Evolutionary conservation across 257 asterid genomes (phyloP), one percentile per base, ranked within the genome.

Genomic region (Thymus quinquecostatus): DNA sequence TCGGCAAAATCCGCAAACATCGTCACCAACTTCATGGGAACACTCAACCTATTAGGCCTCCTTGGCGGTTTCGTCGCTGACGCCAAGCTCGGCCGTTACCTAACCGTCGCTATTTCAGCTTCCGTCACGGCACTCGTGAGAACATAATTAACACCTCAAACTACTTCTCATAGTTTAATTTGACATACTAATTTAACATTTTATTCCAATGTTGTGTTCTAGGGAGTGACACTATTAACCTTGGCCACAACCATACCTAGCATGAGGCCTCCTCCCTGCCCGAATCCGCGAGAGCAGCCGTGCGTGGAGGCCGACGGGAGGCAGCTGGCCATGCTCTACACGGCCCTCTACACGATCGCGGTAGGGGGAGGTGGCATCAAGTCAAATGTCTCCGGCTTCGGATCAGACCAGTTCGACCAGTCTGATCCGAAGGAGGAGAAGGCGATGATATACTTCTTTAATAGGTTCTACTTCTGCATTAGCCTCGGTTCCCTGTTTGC

Each of bases 11-110:
- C 98, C 1, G 96, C 98, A 5, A 92, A 82, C 30, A 85, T 83
- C 21, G 98, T 92, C 73, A 92, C 94, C 10, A 88, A 92, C 45
- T 92, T 92, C 84, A 85, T 92, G 96, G 98, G 98, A 30, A 87
- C 96, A 34, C 90, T 92, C 60, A 92, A 92, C 68, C 90, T 92
- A 28, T 85, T 92, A 11, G 96, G 94, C 34, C 96, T 89, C 69
- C 82, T 92, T 0, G 98, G 98, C 10, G 98, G 98, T 41, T 92
- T 92, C 75, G 60, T 86, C 44, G 98, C 96, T 5, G 98, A 92
- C 76, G 98, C 98, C 64, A 87, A 76, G 61, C 94, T 92, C 45
- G 96, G 98, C 66, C 93, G 98, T 66, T 92, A 86, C 66, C 58
- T 80, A 75, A 89, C 98, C 0, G 96, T 92, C 43, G 98, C 89